Percentiles rank a stretch among this genome's conserved stretches.
phyloP scores from a whole-genome alignment of 1,139 yeast genomes.

The Geotrichum australiense region DNA sequence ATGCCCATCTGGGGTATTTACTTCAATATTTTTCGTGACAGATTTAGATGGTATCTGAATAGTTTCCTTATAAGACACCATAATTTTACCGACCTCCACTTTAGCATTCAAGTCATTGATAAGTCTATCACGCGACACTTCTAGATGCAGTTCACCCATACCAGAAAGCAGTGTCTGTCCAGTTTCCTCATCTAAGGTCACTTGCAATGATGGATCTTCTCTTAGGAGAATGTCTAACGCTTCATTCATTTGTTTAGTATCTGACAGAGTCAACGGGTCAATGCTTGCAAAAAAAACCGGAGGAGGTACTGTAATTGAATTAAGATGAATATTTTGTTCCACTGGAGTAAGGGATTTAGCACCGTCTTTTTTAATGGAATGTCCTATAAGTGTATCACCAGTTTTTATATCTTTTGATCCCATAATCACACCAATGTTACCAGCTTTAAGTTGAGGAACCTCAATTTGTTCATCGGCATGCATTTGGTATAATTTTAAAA shows the following conservation, averaged over 20 bases:
- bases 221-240: slow-evolving; percentile 58
- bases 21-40: slow-evolving; percentile 24
- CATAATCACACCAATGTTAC: slow-evolving; percentile 85
- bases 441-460: slow-evolving; percentile 54
- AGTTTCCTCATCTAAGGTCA: slow-evolving; percentile 69
- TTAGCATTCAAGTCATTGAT: slow-evolving; percentile 75
- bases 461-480: slow-evolving; percentile 83
- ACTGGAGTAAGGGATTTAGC: slow-evolving; percentile 32
- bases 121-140: slow-evolving; percentile 74
- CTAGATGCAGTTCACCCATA: slow-evolving; percentile 93
- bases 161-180: slow-evolving; percentile 88
- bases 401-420: slow-evolving; percentile 74
- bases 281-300: slow-evolving; percentile 85
- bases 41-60: slow-evolving; percentile 26
- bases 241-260: slow-evolving; percentile 58
- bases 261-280: slow-evolving; percentile 81
- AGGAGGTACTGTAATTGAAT: slow-evolving; percentile 82
- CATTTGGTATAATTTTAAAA: slow-evolving; percentile 70
- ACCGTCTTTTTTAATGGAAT: slow-evolving; percentile 44
- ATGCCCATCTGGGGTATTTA: slow-evolving; percentile 9
- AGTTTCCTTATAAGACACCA: slow-evolving; percentile 88
- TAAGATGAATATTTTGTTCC: slow-evolving; percentile 43
- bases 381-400: slow-evolving; percentile 79
- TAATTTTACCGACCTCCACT: slow-evolving; percentile 71
- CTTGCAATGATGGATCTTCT: slow-evolving; percentile 76